A percentile compares a stretch with the other conserved stretches of the same genome.
These are phyloP conservation scores for Quercus suber DNA, from an alignment of 306 rosid genomes.

Conservation along the genomic window DNA sequence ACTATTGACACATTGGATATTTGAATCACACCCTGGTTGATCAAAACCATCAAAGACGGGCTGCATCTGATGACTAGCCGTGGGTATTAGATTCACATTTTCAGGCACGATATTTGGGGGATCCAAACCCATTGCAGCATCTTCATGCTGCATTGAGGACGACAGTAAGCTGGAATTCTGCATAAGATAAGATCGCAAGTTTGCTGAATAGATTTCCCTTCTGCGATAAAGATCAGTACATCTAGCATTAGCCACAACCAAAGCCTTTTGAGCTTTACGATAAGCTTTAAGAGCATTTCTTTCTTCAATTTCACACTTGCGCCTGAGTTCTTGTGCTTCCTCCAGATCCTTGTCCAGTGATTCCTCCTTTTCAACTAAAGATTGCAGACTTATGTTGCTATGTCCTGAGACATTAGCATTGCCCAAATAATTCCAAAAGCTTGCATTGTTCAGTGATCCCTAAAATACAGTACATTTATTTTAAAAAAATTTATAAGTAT, in stretches of 20 bases:
- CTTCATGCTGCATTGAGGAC: constrained; percentile 58
- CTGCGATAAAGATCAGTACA: constrained; percentile 69
- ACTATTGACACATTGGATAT: constrained; percentile 39
- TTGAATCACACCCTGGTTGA: constrained; percentile 46
- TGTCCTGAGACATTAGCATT: constrained; percentile 42
- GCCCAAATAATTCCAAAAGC: constrained; percentile 38
- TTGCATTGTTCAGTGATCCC: constrained; percentile 44
- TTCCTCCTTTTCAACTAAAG: constrained; percentile 70
- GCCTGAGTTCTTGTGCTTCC: constrained; percentile 84
- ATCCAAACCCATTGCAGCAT: constrained; percentile 51
- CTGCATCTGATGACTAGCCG: constrained; percentile 56
- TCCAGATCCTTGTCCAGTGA: constrained; percentile 83
- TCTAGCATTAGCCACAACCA: constrained; percentile 77
- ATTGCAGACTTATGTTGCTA: constrained; percentile 43
- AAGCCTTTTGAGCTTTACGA: constrained; percentile 80
- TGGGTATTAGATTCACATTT: constrained; percentile 46
- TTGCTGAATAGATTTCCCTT: constrained; percentile 70
- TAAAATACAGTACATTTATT: constrained; percentile 16
- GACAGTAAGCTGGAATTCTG: constrained; percentile 56
- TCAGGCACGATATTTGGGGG: constrained; percentile 40
- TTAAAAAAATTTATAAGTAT: no score
- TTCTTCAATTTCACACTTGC: constrained; percentile 82
- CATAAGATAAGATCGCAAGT: constrained; percentile 57
- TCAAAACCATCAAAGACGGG: constrained; percentile 46
- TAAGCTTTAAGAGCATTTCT: constrained; percentile 83